These are phyloP conservation scores for Pyricularia sp. DNA, from an alignment of 2,329 filamentous ascomycete genomes.

Conservation along the genomic window DNA sequence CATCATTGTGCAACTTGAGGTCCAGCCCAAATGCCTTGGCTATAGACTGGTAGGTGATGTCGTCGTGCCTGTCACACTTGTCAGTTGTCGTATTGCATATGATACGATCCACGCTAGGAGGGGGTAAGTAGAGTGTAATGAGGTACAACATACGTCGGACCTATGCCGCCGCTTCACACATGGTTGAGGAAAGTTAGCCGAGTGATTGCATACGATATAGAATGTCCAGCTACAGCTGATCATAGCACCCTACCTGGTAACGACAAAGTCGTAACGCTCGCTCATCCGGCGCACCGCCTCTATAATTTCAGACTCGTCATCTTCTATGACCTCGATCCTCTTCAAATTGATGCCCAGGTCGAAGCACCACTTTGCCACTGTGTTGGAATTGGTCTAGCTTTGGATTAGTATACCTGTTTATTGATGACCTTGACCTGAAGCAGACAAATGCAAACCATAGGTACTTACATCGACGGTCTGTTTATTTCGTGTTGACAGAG, in stretches of 20 bases:
- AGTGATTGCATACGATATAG: conserved; percentile 8
- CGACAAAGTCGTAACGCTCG: conserved; percentile 82
- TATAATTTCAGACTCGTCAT: conserved; percentile 83
- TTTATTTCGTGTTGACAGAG: neutral
- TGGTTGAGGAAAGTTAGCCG: neutral
- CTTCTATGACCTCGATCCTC: conserved; percentile 84
- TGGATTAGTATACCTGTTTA: conserved; percentile 9
- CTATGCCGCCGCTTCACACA: conserved; percentile 67
- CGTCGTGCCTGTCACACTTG: conserved; percentile 62
- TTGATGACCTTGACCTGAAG: neutral
- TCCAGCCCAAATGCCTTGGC: conserved; percentile 77
- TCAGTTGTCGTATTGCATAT: neutral
- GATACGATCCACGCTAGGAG: neutral
- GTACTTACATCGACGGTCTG: conserved; percentile 8
- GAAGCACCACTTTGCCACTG: conserved; percentile 57
- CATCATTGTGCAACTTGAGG: conserved; percentile 66
- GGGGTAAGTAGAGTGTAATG: neutral
- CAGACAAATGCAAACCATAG: neutral
- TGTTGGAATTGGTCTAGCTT: conserved; percentile 52
- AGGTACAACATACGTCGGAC: conserved; percentile 63
- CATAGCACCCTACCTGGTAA: conserved; percentile 52
- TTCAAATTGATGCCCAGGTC: conserved; percentile 59
- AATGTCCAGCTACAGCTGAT: neutral
- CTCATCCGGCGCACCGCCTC: conserved; percentile 86
- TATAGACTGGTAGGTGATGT: conserved; percentile 94